Base-by-base conservation (phyloP, 192 early-diverging fungal genomes). In the Podila epicladia region DNA sequence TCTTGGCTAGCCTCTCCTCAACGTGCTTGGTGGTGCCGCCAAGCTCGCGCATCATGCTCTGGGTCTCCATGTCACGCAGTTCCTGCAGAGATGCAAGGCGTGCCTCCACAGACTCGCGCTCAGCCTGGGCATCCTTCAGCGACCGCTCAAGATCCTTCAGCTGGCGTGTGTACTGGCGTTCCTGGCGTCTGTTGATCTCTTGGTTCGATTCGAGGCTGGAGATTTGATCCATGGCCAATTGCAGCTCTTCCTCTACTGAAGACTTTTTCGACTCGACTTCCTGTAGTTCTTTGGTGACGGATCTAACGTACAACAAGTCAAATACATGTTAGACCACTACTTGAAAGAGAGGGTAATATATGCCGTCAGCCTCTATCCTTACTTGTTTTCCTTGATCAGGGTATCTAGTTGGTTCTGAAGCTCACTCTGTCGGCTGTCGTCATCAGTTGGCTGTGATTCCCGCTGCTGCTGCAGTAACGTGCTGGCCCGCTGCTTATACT, bases 401-500 rank as follows among this genome's bases (percentile, higher is more conserved):
- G 28, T 82, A 38, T 67, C 83, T 70, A 61, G 62, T 63, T 66
- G 73, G 57, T 45, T 72, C 45, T 60, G 74, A n/a, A 80, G 61
- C 32, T 80, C 77, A 20, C 33, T 67, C 32, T 64, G 31, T 33
- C 69, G 62, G 49, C 71, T 73, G 41, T 69, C 71, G 33, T 80
- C 77, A 31, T 73, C 71, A 4, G 70, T 37, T 6, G 72, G 62
- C 17, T 68, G 70, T 12, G 77, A 55, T 7, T 80, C 77, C 15
- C 67, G 70, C 37, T 73, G 77, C 69, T 90, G 72, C 57, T 89
- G 72, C 2, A 90, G 64, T 64, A 90, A 69, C 38, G 73, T 29
- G 67, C 87, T 83, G 0, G 89, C 89, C 3, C 89, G 75, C 50
- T 85, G 80, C 63, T 88, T 88, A 59, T 90, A 90, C 65, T 87